Percentiles rank a stretch among this genome's conserved stretches.
Conservation (phyloP, 2,329 filamentous ascomycete genomes). For the Chaetomiaceae sp. region DNA sequence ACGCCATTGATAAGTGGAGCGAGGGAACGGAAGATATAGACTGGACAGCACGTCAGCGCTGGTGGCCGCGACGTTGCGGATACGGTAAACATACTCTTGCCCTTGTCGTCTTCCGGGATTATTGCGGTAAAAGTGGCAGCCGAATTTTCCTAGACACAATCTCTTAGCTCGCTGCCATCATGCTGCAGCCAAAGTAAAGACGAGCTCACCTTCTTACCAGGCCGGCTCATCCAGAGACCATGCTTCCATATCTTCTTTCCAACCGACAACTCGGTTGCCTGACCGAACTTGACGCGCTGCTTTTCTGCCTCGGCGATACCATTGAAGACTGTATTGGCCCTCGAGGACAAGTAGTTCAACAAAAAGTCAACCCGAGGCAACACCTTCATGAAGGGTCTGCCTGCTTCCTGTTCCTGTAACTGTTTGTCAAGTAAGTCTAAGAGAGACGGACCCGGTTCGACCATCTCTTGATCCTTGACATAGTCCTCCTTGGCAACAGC, state of each 20-base stretch:
- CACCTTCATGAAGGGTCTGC: constrained; percentile 45
- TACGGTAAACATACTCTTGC: constrained; percentile 32
- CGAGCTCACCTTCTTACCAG: constrained; percentile 32
- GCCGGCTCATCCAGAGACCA: constrained; percentile 55
- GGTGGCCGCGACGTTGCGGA: too few species aligned
- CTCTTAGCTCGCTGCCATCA: not conserved
- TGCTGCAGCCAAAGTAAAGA: not conserved
- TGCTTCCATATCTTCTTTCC: constrained; percentile 44
- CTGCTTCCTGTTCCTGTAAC: constrained; percentile 43
- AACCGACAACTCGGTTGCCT: constrained; percentile 44
- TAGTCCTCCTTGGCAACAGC: constrained; percentile 49
- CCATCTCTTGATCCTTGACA: constrained; percentile 41
- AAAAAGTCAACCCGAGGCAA: constrained; percentile 62
- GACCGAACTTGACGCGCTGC: constrained; percentile 63
- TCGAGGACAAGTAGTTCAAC: constrained; percentile 52
- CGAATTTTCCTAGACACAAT: constrained; percentile 15
- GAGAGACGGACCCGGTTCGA: constrained; percentile 43
- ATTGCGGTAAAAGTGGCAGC: constrained; percentile 40
- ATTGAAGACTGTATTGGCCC: constrained; percentile 59
- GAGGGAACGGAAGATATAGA: constrained; percentile 53
- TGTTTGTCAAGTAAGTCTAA: constrained; percentile 48
- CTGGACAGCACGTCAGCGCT: constrained; percentile 33
- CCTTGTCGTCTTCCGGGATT: constrained; percentile 36
- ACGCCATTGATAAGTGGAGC: constrained; percentile 56
- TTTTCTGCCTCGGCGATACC: constrained; percentile 66